Base-by-base conservation (phyloP, 2,329 filamentous ascomycete species). In the Trichophaea hybrida region DNA sequence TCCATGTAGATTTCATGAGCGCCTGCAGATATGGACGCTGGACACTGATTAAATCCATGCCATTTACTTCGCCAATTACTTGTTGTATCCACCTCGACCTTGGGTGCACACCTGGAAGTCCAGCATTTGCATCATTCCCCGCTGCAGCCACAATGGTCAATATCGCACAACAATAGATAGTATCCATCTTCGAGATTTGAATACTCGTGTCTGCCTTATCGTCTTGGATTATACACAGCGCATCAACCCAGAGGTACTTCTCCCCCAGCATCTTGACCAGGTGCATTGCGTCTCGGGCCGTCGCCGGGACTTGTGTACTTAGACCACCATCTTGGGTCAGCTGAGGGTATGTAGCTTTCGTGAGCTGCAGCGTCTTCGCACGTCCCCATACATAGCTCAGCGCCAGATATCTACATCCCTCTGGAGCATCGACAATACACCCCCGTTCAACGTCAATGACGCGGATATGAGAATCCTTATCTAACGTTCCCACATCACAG, bases 191-290 rank as follows among this genome's bases (percentile, higher is more conserved):
- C 7, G 10, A 13, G 32, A 55, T 44, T 7, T 13, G 12, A 8
- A 7, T 3, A 7, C 7, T 44, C 15, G 66, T 70, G 52, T 71
- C 69, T 24, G 61, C 57, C 2, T 46, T 2, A 40, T 56, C 57
- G 43, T 69, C 65, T 60, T 72, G 70, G 24, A 70, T 57, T 34
- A 72, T 72, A 57, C 69, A 71, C 12, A 72, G 59, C 4, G 67
- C 62, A 55, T 72, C 70, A 34, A 72, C 65, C 70, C 70, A 72
- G 1, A 72, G 56, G 55, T 70, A 71, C 6, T 50, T 37, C 0
- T 69, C 46, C 1, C 64, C 65, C 1, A 72, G 64, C n/a, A 43
- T 60, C 6, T 58, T 64, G 5, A 66, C 65, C 35, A 71, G 6
- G 1, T 49, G 35, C 1, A 70, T 62, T 6, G 69, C 68, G 53